These are phyloP conservation scores for Scopulariopsis brevicaulis DNA, from an alignment of 2,329 filamentous ascomycete species.

Conservation along the genomic window DNA sequence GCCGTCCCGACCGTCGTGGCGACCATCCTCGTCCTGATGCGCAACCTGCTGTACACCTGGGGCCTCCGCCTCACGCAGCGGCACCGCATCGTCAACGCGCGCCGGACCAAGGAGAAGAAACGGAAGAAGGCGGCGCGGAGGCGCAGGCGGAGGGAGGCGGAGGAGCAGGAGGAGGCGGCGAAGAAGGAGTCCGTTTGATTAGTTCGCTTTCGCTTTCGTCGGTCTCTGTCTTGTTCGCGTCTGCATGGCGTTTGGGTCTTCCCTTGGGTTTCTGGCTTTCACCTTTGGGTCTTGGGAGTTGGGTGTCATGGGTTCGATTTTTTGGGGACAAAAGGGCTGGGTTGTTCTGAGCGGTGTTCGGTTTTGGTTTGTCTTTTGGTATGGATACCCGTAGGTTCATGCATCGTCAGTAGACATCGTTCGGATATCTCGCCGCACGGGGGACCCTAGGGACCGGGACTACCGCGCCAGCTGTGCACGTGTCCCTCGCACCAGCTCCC, in stretches of 20 bases:
- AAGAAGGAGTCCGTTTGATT: not conserved
- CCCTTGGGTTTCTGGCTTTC: no score
- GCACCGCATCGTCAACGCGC: conserved; percentile 28
- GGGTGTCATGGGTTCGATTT: no score
- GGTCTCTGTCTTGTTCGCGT: not conserved
- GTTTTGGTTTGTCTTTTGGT: not conserved
- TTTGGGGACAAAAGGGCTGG: no score
- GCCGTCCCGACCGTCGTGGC: conserved; percentile 38
- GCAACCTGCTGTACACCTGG: conserved; percentile 34
- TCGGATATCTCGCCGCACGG: not conserved
- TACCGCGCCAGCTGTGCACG: not conserved
- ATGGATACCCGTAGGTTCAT: not conserved
- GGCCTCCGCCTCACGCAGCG: conserved; percentile 28
- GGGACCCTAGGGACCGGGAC: not conserved
- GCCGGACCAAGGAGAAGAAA: conserved; percentile 21
- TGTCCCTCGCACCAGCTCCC: conserved; percentile 19
- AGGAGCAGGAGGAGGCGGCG: not conserved
- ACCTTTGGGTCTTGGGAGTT: no score
- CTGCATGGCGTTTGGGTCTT: no score
- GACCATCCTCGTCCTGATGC: conserved; percentile 39
- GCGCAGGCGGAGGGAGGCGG: conserved; percentile 1
- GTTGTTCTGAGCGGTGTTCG: no score
- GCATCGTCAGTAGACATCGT: not conserved
- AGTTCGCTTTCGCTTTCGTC: not conserved
- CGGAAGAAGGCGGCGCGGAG: conserved; percentile 6